Conservation (phyloP, 441 rosid species). For the Erodium moschatum region DNA sequence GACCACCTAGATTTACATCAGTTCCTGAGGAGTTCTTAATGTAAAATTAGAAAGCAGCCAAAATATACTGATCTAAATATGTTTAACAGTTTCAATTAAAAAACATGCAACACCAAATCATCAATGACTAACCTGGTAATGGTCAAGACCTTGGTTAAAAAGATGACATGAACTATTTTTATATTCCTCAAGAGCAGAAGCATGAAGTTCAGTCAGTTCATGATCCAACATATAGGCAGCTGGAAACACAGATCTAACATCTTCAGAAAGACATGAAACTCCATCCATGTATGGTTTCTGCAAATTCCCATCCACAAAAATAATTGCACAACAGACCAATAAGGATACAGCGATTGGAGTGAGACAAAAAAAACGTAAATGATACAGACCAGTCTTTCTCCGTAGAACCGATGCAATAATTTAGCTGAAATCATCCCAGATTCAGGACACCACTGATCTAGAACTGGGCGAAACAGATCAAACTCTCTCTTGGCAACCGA, state of each 20-base stretch:
- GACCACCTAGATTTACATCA: neutral
- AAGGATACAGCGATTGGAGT: conserved; percentile 17
- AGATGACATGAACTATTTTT: conserved; percentile 29
- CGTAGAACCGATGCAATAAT: conserved; percentile 66
- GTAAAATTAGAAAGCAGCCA: neutral
- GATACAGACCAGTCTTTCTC: conserved; percentile 83
- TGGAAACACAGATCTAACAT: conserved; percentile 69
- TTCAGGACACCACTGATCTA: conserved; percentile 60
- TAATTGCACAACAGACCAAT: conserved; percentile 12
- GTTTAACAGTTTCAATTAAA: neutral
- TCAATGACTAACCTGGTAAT: conserved; percentile 54
- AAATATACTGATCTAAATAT: neutral
- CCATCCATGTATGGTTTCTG: conserved; percentile 72
- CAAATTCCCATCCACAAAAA: conserved; percentile 24
- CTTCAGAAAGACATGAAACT: conserved; percentile 69
- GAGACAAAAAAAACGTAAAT: conserved; percentile 10
- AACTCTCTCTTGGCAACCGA: conserved; percentile 72
- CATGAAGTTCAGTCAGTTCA: conserved; percentile 51
- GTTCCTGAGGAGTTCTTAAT: neutral
- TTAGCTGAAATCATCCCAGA: conserved; percentile 54
- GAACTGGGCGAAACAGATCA: conserved; percentile 53
- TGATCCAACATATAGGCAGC: conserved; percentile 69
- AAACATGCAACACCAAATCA: conserved; percentile 5
- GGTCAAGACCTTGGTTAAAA: conserved; percentile 40
- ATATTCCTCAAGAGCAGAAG: conserved; percentile 34